Evolutionary conservation across 2,329 filamentous ascomycete genomes (phyloP), one percentile per base, ranked within the genome.

Genomic region (Beauveria bassiana): DNA sequence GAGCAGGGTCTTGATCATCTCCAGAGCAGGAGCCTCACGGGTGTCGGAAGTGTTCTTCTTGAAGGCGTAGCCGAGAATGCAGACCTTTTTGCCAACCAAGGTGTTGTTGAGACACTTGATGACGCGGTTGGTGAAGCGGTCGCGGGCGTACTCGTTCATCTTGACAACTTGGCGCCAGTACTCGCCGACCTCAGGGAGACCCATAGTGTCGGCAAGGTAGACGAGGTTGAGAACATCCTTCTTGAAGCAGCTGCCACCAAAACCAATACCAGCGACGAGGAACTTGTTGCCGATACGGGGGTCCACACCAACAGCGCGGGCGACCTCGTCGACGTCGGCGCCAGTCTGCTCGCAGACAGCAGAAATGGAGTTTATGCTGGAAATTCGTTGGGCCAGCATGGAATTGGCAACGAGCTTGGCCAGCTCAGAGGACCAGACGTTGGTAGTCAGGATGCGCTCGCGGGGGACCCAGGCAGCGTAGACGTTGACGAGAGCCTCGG

Each of bases 21-120:
- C 85, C 24, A 90, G 79, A 0, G 87, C 86, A 0, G 87, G 84
- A 49, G 84, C 86, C 70, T 91, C 89, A 43, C 89, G 81, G 5
- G 87, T 89, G 70, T 93, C 89, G 24, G 83, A 84, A 0, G 89
- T 93, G 71, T 91, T 83, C 74, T 90, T 89, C 79, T 93, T 93
- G 76, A 90, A 93, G 9, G 89, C 86, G 66, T 87, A 92, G 4
- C 90, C 90, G 6, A 93, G 79, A 2, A 93, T 77, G 3, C 86
- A 81, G 16, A 92, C 77, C 74, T 89, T 91, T 77, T 91, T 91
- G 63, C 83, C 82, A 3, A 79, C 78, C 6, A 91, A 77, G 10
- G 86, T 89, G 70, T 87, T 86, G 73, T 89, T 86, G 57, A 92
- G 79, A 60, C 82, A 83, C 63, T 79, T 79, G 67, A 91, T 82